Base-by-base conservation (phyloP, 1,284 basidiomycete genomes). In the Anthracocystis setariae region DNA sequence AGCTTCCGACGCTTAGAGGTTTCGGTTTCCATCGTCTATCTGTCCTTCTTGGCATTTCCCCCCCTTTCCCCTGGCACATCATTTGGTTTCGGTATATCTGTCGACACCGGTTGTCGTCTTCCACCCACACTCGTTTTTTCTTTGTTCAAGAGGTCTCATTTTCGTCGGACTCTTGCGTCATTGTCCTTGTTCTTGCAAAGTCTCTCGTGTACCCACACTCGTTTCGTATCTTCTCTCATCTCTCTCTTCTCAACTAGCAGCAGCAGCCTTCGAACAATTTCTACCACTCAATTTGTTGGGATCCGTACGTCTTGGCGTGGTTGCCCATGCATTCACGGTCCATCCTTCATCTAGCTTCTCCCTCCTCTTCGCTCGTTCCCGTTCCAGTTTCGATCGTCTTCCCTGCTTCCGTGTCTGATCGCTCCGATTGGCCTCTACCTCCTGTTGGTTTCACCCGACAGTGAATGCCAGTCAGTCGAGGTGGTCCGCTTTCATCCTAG, bases 51-150 rank as follows among this genome's bases (percentile, higher is more conserved):
- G 42, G 29, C 53, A 46, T 49, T 40, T 42, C 40, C 12, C 12
- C 29, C 29, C 29, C 25, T n/a, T 15, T 62, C 46, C 23, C 33
- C 32, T 33, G 42, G 48, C 47, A 49, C 46, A 47, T 39, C 54
- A 23, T 24, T 43, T 29, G 43, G 40, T 63, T 42, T 39, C 43
- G 27, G 27, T 42, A 43, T 29, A 24, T 32, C 27, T 40, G 46
- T 53, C 50, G 62, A 49, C 55, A 64, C 62, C 35, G 62, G 55
- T 32, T 64, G 62, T 64, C 62, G 60, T 42, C 20, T 53, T 38
- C 37, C 35, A 32, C 21, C 33, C 53, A 46, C 48, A 47, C 45
- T 44, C 53, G 40, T 44, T 50, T 46, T 54, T 24, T 47, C 37
- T 38, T 58, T 40, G 27, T 42, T 25, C 32, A 42, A 9, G 20